A percentile compares a stretch with the other conserved stretches of the same genome.
These are phyloP conservation scores for Ogataea nakhonphanomensis DNA, from an alignment of 805 yeast genomes.

Conservation along the genomic window DNA sequence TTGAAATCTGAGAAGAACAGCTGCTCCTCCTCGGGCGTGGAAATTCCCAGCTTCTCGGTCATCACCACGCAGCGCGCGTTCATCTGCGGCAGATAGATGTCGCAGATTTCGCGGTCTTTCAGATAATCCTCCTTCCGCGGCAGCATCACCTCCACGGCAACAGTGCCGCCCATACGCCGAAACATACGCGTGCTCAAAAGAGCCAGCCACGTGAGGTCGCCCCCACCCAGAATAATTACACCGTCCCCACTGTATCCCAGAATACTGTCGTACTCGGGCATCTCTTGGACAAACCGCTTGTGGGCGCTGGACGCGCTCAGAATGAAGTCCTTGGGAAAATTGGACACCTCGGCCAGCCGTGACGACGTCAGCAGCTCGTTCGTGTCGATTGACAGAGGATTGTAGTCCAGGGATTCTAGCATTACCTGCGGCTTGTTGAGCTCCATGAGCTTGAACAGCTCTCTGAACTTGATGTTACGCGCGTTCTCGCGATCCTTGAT, in stretches of 20 bases:
- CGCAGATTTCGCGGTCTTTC: slow-evolving; percentile 45
- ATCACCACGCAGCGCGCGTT: slow-evolving; percentile 60
- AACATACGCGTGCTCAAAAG: slow-evolving; percentile 49
- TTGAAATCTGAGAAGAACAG: slow-evolving; percentile 39
- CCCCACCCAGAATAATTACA: slow-evolving; percentile 69
- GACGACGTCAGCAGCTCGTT: slow-evolving; percentile 7
- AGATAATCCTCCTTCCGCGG: slow-evolving; percentile 40
- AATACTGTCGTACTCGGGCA: slow-evolving; percentile 38
- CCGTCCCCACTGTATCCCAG: slow-evolving; percentile 44
- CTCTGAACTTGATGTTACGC: slow-evolving; percentile 21
- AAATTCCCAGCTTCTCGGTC: slow-evolving; percentile 45
- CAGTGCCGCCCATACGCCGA: slow-evolving; percentile 43
- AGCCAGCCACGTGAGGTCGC: slow-evolving; percentile 57
- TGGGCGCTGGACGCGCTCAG: slow-evolving; percentile 36
- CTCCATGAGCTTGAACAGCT: slow-evolving; percentile 22
- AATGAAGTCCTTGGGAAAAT: slow-evolving; percentile 20
- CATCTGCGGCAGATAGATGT: slow-evolving; percentile 38
- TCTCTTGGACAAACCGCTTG: slow-evolving; percentile 27
- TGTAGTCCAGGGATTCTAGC: slow-evolving; percentile 20
- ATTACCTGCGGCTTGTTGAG: slow-evolving; percentile 17
- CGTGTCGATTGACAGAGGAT: slow-evolving; percentile 5
- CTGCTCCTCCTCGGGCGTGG: slow-evolving; percentile 30
- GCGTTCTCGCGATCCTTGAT: slow-evolving; percentile 11
- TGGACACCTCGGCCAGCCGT: slow-evolving; percentile 12
- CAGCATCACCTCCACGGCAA: slow-evolving; percentile 46